Percentiles rank a stretch among this genome's conserved stretches.
Conservation (phyloP, 768 basidiomycete genomes). For the Sporobolomyces phaffii region DNA sequence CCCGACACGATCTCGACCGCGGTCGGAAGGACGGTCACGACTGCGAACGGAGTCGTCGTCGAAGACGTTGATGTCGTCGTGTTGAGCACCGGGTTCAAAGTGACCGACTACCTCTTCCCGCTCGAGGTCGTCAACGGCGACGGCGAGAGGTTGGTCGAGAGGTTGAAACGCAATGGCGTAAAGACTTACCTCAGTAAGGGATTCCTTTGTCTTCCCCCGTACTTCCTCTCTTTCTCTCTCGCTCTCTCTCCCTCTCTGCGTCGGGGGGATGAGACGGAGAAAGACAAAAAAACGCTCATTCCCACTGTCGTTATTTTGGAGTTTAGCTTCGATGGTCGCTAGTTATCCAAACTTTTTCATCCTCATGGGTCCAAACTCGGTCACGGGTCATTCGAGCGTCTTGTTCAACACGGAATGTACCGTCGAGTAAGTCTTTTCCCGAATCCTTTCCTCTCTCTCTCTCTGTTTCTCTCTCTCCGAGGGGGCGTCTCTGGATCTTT, state of each 20-base stretch:
- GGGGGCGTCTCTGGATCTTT: no score
- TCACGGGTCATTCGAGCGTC: conserved; percentile 36
- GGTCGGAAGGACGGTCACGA: conserved; percentile 16
- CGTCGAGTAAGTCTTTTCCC: conserved; percentile 20
- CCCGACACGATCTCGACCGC: conserved; percentile 25
- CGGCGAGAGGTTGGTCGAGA: conserved; percentile 28
- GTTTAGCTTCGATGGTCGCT: conserved; percentile 14
- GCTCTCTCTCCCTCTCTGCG: no score
- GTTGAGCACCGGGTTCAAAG: conserved; percentile 35
- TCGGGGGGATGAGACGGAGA: no score
- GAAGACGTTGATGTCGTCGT: conserved; percentile 40
- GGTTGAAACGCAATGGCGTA: conserved; percentile 33
- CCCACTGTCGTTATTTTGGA: background rate
- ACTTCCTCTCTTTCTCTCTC: no score
- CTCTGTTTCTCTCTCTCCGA: background rate
- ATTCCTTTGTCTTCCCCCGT: no score
- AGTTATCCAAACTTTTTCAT: conserved; percentile 29
- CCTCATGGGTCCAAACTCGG: conserved; percentile 9
- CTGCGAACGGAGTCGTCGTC: conserved; percentile 3
- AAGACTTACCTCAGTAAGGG: conserved; percentile 4
- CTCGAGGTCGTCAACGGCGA: conserved; percentile 33
- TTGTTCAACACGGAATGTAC: conserved; percentile 35
- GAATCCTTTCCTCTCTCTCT: background rate
- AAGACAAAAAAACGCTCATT: no score
- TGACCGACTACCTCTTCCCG: conserved; percentile 29